Base-by-base conservation (phyloP, 2,329 filamentous ascomycete species). In the Cladosporium sp. region DNA sequence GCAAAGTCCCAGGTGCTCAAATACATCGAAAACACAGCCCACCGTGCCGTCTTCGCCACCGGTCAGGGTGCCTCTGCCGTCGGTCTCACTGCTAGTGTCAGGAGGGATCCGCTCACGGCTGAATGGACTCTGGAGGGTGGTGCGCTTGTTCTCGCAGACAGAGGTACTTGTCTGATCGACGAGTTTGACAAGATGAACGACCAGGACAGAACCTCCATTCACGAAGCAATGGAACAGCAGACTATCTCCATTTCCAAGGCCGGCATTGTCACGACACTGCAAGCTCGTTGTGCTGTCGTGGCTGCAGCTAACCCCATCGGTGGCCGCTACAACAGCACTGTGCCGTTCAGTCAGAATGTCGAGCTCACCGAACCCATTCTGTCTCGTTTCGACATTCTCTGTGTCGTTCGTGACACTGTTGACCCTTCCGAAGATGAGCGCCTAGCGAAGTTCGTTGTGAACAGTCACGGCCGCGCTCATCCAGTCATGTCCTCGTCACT, bases 151-250 rank as follows among this genome's bases (percentile, higher is more conserved):
- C 87, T 99, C 65, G 95, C 95, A 18, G 95, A 99, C 77, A 90
- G 92, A 70, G 95, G 95, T 49, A 97, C 92, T 18, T 98, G 95
- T 75, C 84, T 99, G 33, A 99, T 99, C 69, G 95, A 99, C 74
- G 95, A 99, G 80, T 99, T 99, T 73, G 95, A 99, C 86, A 99
- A 99, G 85, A 99, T 99, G 95, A 98, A 98, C 78, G 95, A 99
- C 77, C 93, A 98, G 76, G 95, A 99, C 78, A 88, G 95, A 70
- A 98, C 95, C 0, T 97, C 93, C 8, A 99, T 99, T 72, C 95
- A 99, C 85, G 95, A 99, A 83, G 95, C 95, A 67, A 99, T 99
- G 95, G 95, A 99, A 79, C 95, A 99, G 80, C 95, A 99, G 80
- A 99, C 95, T 1, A 99, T 99, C 71, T 98, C 94, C 67, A 99